Percentiles rank a stretch among this genome's conserved stretches.
Evolutionary conservation across 1,284 basidiomycete genomes (phyloP).

Genomic region (Trichosporon faecale): DNA sequence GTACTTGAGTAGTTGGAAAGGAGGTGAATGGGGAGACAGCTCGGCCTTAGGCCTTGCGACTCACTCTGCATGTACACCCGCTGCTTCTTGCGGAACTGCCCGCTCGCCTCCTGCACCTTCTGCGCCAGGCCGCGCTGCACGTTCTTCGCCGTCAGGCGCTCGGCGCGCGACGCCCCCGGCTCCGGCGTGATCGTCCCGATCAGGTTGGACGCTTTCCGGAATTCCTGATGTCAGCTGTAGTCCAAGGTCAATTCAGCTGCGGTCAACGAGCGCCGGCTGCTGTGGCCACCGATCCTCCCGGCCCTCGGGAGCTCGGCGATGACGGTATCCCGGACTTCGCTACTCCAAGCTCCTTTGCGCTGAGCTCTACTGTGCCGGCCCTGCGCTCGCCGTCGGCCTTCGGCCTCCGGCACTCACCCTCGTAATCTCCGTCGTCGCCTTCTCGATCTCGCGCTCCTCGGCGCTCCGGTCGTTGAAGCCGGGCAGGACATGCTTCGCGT

Average conservation of each 20-base stretch:
- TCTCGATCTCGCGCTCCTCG: constrained; percentile 92
- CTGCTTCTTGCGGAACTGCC: constrained; percentile 95
- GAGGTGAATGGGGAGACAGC: too few species aligned
- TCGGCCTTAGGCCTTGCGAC: too few species aligned
- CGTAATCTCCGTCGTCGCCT: constrained; percentile 81
- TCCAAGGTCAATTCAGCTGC: too few species aligned
- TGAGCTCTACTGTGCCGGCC: too few species aligned
- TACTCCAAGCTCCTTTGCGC: too few species aligned
- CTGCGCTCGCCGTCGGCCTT: too few species aligned
- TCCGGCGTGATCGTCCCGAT: constrained; percentile 58
- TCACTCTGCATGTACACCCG: constrained; percentile 93
- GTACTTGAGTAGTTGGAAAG: too few species aligned
- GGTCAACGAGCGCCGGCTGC: too few species aligned
- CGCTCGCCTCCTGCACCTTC: constrained; percentile 87
- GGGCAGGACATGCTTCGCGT: constrained; percentile 91
- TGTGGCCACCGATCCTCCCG: too few species aligned
- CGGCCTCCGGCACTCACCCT: constrained; percentile 55
- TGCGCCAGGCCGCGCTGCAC: constrained; percentile 95
- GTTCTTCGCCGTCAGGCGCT: constrained; percentile 78
- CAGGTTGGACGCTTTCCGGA: constrained; percentile 73
- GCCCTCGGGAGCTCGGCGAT: too few species aligned
- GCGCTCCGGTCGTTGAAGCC: constrained; percentile 90
- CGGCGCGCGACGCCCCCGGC: constrained; percentile 54
- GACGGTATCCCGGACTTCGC: too few species aligned
- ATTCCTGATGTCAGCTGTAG: constrained; percentile 61